phyloP scores from a whole-genome alignment of 306 rosid genomes.

The Castanospermum australe region DNA sequence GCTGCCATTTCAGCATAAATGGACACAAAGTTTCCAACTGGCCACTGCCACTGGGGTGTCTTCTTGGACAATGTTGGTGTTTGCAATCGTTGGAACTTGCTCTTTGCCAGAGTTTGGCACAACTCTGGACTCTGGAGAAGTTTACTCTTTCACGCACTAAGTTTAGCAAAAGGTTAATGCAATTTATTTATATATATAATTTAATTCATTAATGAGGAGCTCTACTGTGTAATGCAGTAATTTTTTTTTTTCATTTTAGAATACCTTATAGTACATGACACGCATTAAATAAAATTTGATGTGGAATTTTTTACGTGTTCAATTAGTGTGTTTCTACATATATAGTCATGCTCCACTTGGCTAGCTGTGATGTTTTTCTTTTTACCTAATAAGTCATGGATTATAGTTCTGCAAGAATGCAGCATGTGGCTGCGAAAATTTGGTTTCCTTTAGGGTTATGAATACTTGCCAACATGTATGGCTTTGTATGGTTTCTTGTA shows the following conservation, averaged over 20 bases:
- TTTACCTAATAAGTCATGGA: too few relatives aligned
- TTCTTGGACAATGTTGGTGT: background rate
- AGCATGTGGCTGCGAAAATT: background rate
- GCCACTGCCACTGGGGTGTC: background rate
- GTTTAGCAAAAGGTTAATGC: slow-evolving; percentile 46
- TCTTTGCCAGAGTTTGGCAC: slow-evolving; percentile 34
- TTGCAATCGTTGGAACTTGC: background rate
- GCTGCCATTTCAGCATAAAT: slow-evolving; percentile 22
- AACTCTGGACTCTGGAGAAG: slow-evolving; percentile 34
- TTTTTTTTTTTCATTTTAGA: too few relatives aligned
- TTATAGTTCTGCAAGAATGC: background rate
- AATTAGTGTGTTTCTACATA: too few relatives aligned
- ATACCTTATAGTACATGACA: too few relatives aligned
- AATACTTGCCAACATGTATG: too few relatives aligned
- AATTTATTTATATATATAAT: background rate
- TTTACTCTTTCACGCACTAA: slow-evolving; percentile 34
- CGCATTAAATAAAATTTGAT: too few relatives aligned
- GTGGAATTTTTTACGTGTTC: too few relatives aligned
- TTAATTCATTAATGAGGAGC: too few relatives aligned
- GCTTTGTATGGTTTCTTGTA: background rate
- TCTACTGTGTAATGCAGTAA: too few relatives aligned
- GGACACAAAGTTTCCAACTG: slow-evolving; percentile 45
- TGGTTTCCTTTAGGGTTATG: background rate
- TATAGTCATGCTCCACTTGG: too few relatives aligned
- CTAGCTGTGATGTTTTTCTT: too few relatives aligned